Evolutionary conservation across 306 rosid species (phyloP).

Genomic region (Lathyrus sativus): DNA sequence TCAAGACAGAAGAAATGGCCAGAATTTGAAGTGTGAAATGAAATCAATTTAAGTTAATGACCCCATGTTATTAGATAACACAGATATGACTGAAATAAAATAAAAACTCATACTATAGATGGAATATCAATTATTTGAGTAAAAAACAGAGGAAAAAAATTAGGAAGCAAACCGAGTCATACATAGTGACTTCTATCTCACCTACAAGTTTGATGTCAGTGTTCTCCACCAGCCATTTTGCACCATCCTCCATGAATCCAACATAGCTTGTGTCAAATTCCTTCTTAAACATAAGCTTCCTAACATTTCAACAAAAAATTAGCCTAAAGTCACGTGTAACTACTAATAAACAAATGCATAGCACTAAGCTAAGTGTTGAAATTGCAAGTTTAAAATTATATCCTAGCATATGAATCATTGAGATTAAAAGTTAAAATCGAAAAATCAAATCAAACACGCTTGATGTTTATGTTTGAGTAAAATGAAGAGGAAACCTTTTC

Average conservation of each 20-base stretch:
- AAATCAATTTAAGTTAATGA: not conserved
- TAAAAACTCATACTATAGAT: conserved; percentile 6
- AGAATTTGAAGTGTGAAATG: not conserved
- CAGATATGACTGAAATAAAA: not conserved
- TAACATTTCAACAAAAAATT: conserved; percentile 47
- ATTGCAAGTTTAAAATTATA: conserved; percentile 9
- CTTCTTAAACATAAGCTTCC: conserved; percentile 82
- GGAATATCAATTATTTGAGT: conserved; percentile 12
- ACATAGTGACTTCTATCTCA: conserved; percentile 40
- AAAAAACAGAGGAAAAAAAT: not conserved
- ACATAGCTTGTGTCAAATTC: conserved; percentile 72
- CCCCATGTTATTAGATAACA: conserved; percentile 15
- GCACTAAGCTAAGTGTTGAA: conserved; percentile 24
- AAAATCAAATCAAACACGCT: conserved; percentile 20
- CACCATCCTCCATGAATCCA: conserved; percentile 89
- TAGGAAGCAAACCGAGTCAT: conserved; percentile 31
- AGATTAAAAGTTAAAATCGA: conserved; percentile 28
- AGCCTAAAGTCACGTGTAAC: conserved; percentile 27
- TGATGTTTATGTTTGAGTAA: not conserved
- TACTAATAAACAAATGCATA: conserved; percentile 27
- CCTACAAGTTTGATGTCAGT: conserved; percentile 91
- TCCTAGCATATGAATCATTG: not conserved
- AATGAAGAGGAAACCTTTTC: not conserved
- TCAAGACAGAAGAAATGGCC: conserved; percentile 12
- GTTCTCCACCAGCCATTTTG: conserved; percentile 87